These are phyloP conservation scores for Rhizomucor pusillus DNA, from an alignment of 371 early-diverging fungal genomes.

Conservation along the genomic window DNA sequence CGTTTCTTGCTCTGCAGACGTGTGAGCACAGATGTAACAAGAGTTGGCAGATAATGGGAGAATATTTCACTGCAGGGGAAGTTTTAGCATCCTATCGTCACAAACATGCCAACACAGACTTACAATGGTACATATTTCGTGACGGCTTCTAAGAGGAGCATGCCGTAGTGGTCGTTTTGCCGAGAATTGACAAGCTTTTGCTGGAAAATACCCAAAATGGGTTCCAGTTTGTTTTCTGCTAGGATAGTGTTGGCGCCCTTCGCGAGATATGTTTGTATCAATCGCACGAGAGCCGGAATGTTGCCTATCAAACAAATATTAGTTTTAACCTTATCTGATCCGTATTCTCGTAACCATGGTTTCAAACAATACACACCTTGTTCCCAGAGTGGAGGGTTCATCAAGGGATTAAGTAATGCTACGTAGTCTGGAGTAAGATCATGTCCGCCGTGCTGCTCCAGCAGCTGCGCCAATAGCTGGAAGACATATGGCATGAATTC, in stretches of 20 bases:
- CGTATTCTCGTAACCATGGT: background rate
- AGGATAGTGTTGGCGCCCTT: slow-evolving; percentile 68
- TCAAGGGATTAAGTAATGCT: slow-evolving; percentile 69
- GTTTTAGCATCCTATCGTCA: background rate
- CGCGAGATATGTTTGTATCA: slow-evolving; percentile 82
- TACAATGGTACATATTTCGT: slow-evolving; percentile 70
- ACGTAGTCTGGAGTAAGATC: slow-evolving; percentile 73
- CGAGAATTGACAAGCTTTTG: slow-evolving; percentile 89
- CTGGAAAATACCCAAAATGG: slow-evolving; percentile 89
- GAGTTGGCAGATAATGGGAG: slow-evolving; percentile 68
- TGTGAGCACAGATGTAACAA: slow-evolving; percentile 75
- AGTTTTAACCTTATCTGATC: too few species aligned
- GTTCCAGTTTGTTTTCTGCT: slow-evolving; percentile 65
- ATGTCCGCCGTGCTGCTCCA: slow-evolving; percentile 69
- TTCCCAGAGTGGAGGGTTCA: slow-evolving; percentile 89
- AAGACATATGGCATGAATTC: slow-evolving; percentile 97
- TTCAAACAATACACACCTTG: slow-evolving; percentile 43
- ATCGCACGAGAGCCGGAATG: slow-evolving; percentile 88
- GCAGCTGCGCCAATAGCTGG: slow-evolving; percentile 88
- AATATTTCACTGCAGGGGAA: slow-evolving; percentile 41
- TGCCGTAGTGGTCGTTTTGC: slow-evolving; percentile 82
- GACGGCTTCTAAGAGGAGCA: slow-evolving; percentile 75
- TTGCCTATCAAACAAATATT: slow-evolving; percentile 56
- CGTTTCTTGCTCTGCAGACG: slow-evolving; percentile 76
- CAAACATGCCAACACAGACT: slow-evolving; percentile 16